Evolutionary conservation across 2,329 filamentous ascomycete genomes (phyloP).

Genomic region (Endothia cerciana): DNA sequence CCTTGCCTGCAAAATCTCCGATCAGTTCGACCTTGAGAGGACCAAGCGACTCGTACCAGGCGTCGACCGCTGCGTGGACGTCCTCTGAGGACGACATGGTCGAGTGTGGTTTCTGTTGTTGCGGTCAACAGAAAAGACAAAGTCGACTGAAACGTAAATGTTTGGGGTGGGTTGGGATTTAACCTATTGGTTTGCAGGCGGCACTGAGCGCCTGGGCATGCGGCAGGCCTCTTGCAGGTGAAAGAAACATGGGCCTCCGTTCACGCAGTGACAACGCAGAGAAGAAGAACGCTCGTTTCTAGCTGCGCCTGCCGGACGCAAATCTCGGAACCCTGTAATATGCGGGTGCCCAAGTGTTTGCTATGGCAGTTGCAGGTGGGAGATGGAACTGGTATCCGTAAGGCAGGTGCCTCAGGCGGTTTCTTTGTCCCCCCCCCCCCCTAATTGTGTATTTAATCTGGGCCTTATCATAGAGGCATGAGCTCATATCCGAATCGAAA

Average conservation of each 20-base stretch:
- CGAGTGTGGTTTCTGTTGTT: background rate
- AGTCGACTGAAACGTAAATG: background rate
- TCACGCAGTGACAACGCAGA: background rate
- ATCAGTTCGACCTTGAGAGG: slow-evolving; percentile 64
- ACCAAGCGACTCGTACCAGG: slow-evolving; percentile 31
- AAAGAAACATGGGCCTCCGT: background rate
- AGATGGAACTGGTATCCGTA: no score
- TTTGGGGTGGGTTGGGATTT: background rate
- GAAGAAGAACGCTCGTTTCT: background rate
- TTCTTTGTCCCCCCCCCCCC: no score
- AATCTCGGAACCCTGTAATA: background rate
- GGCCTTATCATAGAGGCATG: no score
- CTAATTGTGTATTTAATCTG: no score
- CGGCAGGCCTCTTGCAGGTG: slow-evolving; percentile 1
- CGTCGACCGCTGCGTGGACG: slow-evolving; percentile 3
- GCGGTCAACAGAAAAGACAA: background rate
- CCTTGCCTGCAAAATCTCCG: slow-evolving; percentile 75
- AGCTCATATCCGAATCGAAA: slow-evolving; percentile 35
- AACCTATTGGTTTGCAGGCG: background rate
- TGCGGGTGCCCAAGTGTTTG: background rate
- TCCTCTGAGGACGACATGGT: slow-evolving; percentile 19
- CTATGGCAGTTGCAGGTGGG: background rate
- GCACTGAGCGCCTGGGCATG: background rate
- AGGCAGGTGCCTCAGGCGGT: background rate
- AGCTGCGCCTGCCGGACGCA: background rate